Base-by-base conservation (phyloP, 1,139 yeast species). In the Nakaseomyces glabratus region DNA sequence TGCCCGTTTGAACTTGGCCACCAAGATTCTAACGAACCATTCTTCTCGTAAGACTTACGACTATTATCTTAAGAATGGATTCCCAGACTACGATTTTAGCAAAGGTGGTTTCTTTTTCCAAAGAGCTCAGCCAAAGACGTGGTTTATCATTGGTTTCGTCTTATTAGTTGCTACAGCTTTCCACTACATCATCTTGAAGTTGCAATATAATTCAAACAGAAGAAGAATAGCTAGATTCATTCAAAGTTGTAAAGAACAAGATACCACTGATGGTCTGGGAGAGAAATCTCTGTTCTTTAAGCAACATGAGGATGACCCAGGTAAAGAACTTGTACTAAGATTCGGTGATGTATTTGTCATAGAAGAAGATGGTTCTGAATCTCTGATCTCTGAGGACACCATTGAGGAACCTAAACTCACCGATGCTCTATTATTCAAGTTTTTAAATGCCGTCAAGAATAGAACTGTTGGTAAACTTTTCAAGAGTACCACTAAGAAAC, bases 1-100 rank as follows among this genome's bases (percentile, higher is more conserved):
- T 55, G 82, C 86, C 45, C 63, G 90, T 25, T 67, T 88, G 33
- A 81, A 90, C 16, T 60, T 75, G 20, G 85, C 84, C 13, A 80
- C 85, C 31, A 73, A 80, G 49, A 77, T 86, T 37, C 68, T 88
- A 40, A 65, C 86, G 42, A 70, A 82, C 53, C 61, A 72, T 33
- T 66, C 73, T 7, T 68, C 71, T 39, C 73, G 80, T 41, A 79
- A 77, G 44, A 68, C 90, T 12, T 90, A 90, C 56, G 97, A 90
- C 57, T 88, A 77, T 58, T 90, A 84, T 60, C 64, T 82, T 38
- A 66, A 71, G 24, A 73, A 77, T 46, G 99, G 98, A 3, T 90
- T 90, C 60, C 99, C 98, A 4, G 68, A 69, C 40, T 84, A 82
- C 73, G 75, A 71, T 39, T 78, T 73, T 56, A 67, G 73, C 36